A percentile compares a stretch with the other conserved stretches of the same genome.
Conservation (phyloP, 352 stramenopile species). For the Thraustotheca clavata region DNA sequence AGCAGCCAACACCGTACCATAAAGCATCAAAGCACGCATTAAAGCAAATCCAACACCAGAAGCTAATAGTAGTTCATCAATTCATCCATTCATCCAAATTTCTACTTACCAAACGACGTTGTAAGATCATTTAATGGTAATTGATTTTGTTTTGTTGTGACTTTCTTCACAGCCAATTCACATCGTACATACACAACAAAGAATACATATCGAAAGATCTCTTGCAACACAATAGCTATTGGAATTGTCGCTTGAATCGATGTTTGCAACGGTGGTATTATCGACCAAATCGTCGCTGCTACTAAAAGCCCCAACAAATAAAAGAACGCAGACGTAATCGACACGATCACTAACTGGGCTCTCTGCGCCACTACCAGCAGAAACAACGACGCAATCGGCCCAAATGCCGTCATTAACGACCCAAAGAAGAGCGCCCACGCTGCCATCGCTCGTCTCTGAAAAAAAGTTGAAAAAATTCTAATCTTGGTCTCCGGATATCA, state of each 20-base stretch:
- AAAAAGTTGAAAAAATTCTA: too few species aligned
- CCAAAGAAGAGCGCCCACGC: constrained; percentile 80
- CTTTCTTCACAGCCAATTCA: constrained; percentile 59
- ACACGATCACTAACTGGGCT: constrained; percentile 76
- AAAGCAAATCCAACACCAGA: constrained; percentile 69
- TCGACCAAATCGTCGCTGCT: constrained; percentile 59
- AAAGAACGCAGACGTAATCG: constrained; percentile 68
- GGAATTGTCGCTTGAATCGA: constrained; percentile 68
- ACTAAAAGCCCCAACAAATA: constrained; percentile 77
- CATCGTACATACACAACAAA: constrained; percentile 71
- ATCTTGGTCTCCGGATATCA: too few species aligned
- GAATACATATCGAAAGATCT: constrained; percentile 57
- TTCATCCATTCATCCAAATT: neutral
- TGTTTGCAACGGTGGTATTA: constrained; percentile 63
- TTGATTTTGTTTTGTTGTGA: constrained; percentile 66
- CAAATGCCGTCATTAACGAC: constrained; percentile 71
- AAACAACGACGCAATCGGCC: constrained; percentile 61
- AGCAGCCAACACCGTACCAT: constrained; percentile 60
- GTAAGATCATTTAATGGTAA: constrained; percentile 80
- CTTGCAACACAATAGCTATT: constrained; percentile 59
- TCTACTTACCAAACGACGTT: constrained; percentile 47
- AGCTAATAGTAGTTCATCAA: constrained; percentile 28
- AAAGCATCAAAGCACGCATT: constrained; percentile 83
- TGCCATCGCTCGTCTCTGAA: too few species aligned
- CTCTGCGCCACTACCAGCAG: constrained; percentile 70